phyloP scores from a whole-genome alignment of 352 stramenopile genomes.

The Phytophthora europaea region DNA sequence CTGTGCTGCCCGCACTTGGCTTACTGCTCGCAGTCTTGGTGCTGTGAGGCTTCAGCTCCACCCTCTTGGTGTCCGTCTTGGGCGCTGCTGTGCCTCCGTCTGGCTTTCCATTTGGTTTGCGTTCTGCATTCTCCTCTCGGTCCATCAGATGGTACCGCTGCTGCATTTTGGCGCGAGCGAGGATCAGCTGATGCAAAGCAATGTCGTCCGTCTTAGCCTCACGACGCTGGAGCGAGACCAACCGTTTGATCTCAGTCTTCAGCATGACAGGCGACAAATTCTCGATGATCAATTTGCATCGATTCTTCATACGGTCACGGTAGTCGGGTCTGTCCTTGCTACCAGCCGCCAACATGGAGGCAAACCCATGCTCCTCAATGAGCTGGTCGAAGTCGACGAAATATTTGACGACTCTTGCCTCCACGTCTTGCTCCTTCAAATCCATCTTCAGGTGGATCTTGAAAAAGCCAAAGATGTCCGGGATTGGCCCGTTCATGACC shows the following conservation, averaged over 20 bases:
- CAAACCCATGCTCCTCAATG: constrained; percentile 7
- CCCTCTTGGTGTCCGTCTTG: not conserved
- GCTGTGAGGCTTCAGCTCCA: not conserved
- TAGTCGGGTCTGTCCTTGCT: not conserved
- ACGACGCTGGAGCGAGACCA: not conserved
- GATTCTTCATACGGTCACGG: constrained; percentile 1
- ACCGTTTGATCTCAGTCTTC: not conserved
- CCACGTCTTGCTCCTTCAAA: not conserved
- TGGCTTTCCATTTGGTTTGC: not conserved
- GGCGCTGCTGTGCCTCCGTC: not conserved
- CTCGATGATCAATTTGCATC: not conserved
- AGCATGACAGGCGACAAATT: not conserved
- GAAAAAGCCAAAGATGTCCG: not conserved
- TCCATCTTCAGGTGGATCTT: constrained; percentile 1
- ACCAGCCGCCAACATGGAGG: not conserved
- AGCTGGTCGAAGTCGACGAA: constrained; percentile 10
- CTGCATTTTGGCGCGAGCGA: not conserved
- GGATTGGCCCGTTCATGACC: not conserved
- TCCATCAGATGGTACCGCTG: not conserved
- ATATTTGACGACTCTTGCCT: constrained; percentile 4
- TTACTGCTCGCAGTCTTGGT: not conserved
- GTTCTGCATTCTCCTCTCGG: not conserved
- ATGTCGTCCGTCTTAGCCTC: not conserved
- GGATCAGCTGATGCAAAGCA: not conserved
- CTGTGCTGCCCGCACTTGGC: not conserved